These are phyloP conservation scores for Phaeosphaeriaceae sp. DNA, from an alignment of 2,329 filamentous ascomycete species.

Conservation along the genomic window DNA sequence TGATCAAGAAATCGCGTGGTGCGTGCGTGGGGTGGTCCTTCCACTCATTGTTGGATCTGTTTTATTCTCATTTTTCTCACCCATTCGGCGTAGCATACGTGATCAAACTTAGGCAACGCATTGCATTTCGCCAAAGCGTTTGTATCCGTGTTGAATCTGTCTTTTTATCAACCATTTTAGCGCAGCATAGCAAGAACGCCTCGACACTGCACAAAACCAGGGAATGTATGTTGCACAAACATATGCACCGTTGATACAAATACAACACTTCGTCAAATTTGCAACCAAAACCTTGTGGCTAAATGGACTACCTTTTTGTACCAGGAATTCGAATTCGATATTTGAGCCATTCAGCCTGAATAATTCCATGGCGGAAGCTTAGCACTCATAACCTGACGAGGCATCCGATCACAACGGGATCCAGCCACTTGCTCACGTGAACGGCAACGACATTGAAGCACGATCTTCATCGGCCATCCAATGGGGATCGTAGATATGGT, in stretches of 20 bases:
- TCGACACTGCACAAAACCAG: no score
- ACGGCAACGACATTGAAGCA: neutral
- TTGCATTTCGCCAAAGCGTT: neutral
- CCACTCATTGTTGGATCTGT: no score
- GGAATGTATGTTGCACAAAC: no score
- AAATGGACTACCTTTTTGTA: no score
- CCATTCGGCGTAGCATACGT: neutral
- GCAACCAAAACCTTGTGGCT: neutral
- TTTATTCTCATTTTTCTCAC: no score
- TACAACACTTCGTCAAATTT: neutral
- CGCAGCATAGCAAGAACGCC: no score
- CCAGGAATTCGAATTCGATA: no score
- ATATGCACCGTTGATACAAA: no score
- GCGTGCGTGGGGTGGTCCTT: neutral
- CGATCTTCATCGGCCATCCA: neutral
- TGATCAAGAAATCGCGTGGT: neutral
- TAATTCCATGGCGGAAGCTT: constrained; percentile 9
- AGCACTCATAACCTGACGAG: constrained; percentile 4
- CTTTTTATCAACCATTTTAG: no score
- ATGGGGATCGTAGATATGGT: neutral
- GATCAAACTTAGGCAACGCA: no score
- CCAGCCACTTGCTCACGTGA: constrained; percentile 3
- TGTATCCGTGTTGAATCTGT: no score
- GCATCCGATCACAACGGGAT: neutral
- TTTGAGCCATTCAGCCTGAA: constrained; percentile 23